These are phyloP conservation scores for Stachybotrys echinatus DNA, from an alignment of 2,329 filamentous ascomycete genomes.

Conservation along the genomic window DNA sequence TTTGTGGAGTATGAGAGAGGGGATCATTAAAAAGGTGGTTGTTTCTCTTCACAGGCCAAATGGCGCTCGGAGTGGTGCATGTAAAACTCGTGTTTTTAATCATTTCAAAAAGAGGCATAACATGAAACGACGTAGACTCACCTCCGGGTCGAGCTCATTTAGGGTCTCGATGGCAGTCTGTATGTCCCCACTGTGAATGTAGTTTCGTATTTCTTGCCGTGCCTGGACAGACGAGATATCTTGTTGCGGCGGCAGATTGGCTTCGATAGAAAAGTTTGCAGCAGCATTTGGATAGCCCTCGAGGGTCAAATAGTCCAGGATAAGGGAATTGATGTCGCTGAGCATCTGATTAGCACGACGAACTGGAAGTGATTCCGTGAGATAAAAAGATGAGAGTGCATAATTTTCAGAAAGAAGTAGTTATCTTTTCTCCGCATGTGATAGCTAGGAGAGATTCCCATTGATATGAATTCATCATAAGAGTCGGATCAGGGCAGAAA, in stretches of 20 bases:
- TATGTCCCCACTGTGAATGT: conserved; percentile 81
- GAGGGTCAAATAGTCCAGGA: conserved; percentile 94
- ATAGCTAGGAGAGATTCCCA: conserved; percentile 99
- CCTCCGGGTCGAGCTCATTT: conserved; percentile 87
- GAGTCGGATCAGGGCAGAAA: conserved; percentile 13
- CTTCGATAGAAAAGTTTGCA: conserved; percentile 88
- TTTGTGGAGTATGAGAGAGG: not conserved
- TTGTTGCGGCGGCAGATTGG: conserved; percentile 73
- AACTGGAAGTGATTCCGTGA: conserved; percentile 2
- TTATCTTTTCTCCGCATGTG: conserved; percentile 83
- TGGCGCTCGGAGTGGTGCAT: conserved; percentile 99
- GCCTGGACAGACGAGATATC: conserved; percentile 69
- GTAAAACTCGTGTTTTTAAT: conserved; percentile 85
- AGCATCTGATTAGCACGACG: not conserved
- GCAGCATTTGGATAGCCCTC: conserved; percentile 93
- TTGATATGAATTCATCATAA: conserved; percentile 84
- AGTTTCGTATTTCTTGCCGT: conserved; percentile 76
- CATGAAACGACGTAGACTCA: conserved; percentile 43
- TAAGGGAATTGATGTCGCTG: conserved; percentile 91
- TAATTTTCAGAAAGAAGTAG: conserved; percentile 58
- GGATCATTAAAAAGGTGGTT: conserved; percentile 50
- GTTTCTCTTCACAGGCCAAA: conserved; percentile 86
- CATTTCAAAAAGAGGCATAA: conserved; percentile 52
- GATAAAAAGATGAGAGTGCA: conserved; percentile 20
- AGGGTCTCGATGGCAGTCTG: conserved; percentile 79